Percentiles rank a stretch among this genome's conserved stretches.
These are phyloP conservation scores for Exophiala sideris DNA, from an alignment of 2,329 filamentous ascomycete genomes.

Conservation along the genomic window DNA sequence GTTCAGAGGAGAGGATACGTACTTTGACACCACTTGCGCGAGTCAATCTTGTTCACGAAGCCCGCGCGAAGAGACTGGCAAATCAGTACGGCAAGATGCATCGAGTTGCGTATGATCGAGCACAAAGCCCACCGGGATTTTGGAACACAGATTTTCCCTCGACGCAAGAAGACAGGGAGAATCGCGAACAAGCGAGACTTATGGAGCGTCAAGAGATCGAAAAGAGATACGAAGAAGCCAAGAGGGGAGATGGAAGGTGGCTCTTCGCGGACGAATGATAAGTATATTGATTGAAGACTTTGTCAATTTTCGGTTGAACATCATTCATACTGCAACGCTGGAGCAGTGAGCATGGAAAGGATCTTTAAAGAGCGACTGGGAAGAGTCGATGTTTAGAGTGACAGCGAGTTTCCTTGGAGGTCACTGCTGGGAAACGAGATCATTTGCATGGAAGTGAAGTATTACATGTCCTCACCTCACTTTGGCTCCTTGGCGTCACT, in stretches of 20 bases:
- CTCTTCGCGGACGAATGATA: conserved; percentile 27
- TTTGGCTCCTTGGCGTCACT: too few relatives aligned
- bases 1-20: conserved; percentile 49
- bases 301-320: too few relatives aligned
- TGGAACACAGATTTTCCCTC: conserved; percentile 87
- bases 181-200: conserved; percentile 63
- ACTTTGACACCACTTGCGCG: conserved; percentile 47
- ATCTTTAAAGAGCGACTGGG: too few relatives aligned
- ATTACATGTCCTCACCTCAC: too few relatives aligned
- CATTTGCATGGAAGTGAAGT: too few relatives aligned
- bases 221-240: conserved; percentile 76
- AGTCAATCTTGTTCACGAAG: conserved; percentile 67
- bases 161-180: conserved; percentile 72
- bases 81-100: conserved; percentile 70
- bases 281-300: background rate
- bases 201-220: conserved; percentile 63
- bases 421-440: too few relatives aligned
- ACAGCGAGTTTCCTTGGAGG: too few relatives aligned
- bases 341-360: too few relatives aligned
- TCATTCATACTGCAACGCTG: too few relatives aligned
- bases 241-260: conserved; percentile 47
- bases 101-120: conserved; percentile 67
- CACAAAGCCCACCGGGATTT: conserved; percentile 75
- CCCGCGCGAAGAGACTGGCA: conserved; percentile 68
- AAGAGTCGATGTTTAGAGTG: too few relatives aligned